These are phyloP conservation scores for Stentor coeruleus DNA, from an alignment of 73 alveolate species.

Conservation along the genomic window DNA sequence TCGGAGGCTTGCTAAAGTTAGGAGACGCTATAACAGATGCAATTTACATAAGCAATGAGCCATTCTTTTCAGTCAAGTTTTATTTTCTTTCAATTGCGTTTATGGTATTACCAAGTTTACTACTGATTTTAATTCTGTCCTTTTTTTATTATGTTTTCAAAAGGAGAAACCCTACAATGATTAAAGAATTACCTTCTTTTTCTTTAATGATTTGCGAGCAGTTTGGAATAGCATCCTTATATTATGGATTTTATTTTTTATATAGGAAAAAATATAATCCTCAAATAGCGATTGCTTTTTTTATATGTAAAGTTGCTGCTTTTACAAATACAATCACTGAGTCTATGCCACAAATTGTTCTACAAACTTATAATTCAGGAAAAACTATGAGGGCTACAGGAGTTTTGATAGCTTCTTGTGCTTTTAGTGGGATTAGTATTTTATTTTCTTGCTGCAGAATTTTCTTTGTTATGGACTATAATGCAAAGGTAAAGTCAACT, in stretches of 20 bases:
- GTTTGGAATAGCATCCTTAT: neutral
- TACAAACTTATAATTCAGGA: neutral
- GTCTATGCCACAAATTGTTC: neutral
- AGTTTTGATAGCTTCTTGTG: neutral
- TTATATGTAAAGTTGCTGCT: neutral
- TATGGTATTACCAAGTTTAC: neutral
- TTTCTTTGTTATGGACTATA: no score
- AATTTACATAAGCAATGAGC: neutral
- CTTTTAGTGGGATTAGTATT: slow-evolving; percentile 8
- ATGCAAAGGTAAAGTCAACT: no score
- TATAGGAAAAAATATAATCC: neutral
- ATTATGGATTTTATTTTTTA: neutral
- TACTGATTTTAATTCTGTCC: no score
- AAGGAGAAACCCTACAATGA: no score
- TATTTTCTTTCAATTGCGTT: neutral
- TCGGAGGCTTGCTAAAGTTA: neutral
- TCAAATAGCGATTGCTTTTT: neutral
- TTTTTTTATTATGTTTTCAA: no score
- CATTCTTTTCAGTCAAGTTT: neutral
- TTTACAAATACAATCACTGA: neutral
- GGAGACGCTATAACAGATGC: neutral
- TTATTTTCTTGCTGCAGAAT: no score
- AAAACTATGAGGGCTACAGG: neutral
- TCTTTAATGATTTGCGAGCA: no score
- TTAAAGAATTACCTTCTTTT: no score